Percentiles rank a stretch among this genome's conserved stretches.
These are phyloP conservation scores for Naganishia cerealis DNA, from an alignment of 1,284 basidiomycete genomes.

Conservation along the genomic window DNA sequence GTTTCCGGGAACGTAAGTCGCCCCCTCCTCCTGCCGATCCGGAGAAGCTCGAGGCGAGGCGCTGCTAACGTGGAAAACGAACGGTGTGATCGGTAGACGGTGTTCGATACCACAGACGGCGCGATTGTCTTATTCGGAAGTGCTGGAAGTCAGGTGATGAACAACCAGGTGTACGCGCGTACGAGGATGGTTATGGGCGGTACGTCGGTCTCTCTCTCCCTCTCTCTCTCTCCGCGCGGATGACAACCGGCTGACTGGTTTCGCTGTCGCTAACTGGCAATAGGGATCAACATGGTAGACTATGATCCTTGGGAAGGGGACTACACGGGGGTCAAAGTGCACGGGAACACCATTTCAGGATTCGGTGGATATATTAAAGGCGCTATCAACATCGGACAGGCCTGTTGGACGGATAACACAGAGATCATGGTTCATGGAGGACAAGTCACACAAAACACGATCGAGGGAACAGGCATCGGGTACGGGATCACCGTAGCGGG, in stretches of 20 bases:
- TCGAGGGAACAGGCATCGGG: conserved; percentile 50
- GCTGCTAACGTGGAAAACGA: not conserved
- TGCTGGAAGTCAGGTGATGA: conserved; percentile 45
- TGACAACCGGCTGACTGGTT: not conserved
- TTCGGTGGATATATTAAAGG: conserved; percentile 51
- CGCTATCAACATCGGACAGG: conserved; percentile 53
- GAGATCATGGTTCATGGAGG: conserved; percentile 50
- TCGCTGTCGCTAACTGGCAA: not conserved
- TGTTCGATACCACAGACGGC: conserved; percentile 54
- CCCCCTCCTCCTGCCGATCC: not conserved
- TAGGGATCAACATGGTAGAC: conserved; percentile 55
- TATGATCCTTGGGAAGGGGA: conserved; percentile 54
- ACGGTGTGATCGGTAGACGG: conserved; percentile 39
- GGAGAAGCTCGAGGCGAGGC: not conserved
- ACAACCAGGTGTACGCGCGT: conserved; percentile 50
- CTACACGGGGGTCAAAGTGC: conserved; percentile 48
- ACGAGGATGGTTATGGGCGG: conserved; percentile 52
- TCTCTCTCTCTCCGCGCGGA: too few species aligned
- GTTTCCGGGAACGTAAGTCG: conserved; percentile 52
- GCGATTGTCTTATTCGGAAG: conserved; percentile 55
- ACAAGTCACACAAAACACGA: conserved; percentile 49
- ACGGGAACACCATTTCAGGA: conserved; percentile 52
- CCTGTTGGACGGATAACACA: conserved; percentile 55
- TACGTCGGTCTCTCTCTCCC: conserved; percentile 27
- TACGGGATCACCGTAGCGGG: conserved; percentile 54